A percentile compares a stretch with the other conserved stretches of the same genome.
Conservation (phyloP, 345 rosid genomes). For the Arabidopsis thaliana region DNA sequence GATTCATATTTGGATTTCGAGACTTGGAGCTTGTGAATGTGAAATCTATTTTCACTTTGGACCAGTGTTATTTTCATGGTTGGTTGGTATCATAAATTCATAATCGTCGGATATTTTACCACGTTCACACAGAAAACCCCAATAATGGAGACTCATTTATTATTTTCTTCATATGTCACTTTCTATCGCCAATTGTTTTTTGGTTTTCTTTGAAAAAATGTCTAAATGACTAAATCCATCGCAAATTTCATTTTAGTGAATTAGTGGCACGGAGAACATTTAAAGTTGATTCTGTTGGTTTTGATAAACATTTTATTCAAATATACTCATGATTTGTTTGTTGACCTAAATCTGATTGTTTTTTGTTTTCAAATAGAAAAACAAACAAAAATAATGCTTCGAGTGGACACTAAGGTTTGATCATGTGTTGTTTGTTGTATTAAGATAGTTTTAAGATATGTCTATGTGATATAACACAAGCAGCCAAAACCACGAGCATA, state of each 20-base stretch:
- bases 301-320: background rate
- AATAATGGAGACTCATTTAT: slow-evolving; percentile 27
- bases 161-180: slow-evolving; percentile 32
- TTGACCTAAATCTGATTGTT: background rate
- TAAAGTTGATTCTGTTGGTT: slow-evolving; percentile 7
- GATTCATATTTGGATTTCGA: too few species aligned
- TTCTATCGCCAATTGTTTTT: slow-evolving; percentile 10
- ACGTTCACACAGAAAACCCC: slow-evolving; percentile 31
- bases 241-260: background rate
- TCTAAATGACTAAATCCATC: too few species aligned
- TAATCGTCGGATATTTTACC: slow-evolving; percentile 13
- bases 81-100: background rate
- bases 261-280: slow-evolving; percentile 3
- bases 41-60: background rate
- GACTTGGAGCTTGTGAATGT: background rate
- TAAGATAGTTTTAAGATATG: slow-evolving; percentile 14
- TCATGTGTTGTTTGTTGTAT: background rate
- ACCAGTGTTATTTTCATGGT: background rate
- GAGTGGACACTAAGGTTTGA: slow-evolving; percentile 11
- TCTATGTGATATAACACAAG: slow-evolving; percentile 11
- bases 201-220: too few species aligned
- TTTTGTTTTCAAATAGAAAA: background rate
- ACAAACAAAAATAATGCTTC: background rate
- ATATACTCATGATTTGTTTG: background rate
- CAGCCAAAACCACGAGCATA: slow-evolving; percentile 34